Conservation (phyloP, 73 alveolate genomes). For the Paramecium sexaurelia region DNA sequence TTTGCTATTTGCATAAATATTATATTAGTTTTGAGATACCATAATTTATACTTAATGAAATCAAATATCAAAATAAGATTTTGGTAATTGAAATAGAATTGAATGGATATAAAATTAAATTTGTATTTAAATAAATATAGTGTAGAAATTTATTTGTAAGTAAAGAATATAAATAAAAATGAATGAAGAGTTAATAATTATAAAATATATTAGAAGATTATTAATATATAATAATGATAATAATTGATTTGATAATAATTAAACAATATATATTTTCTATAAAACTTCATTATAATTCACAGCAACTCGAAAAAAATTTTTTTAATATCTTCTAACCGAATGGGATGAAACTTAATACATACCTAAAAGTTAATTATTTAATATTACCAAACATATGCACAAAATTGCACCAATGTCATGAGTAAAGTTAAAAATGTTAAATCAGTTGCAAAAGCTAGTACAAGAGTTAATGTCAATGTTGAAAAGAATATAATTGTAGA, state of each 20-base stretch:
- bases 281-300: conserved; percentile 44
- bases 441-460: conserved; percentile 23
- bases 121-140: too few relatives aligned
- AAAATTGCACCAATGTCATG: conserved; percentile 4
- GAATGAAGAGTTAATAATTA: too few relatives aligned
- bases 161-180: too few relatives aligned
- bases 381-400: conserved; percentile 44
- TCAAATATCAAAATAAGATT: too few relatives aligned
- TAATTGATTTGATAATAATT: not conserved
- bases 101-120: too few relatives aligned
- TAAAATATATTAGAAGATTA: too few relatives aligned
- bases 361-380: not conserved
- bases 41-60: too few relatives aligned
- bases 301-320: conserved; percentile 30
- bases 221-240: not conserved
- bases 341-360: conserved; percentile 32
- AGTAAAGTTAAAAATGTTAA: not conserved
- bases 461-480: not conserved
- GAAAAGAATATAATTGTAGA: conserved; percentile 44
- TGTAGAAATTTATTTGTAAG: too few relatives aligned
- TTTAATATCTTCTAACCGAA: conserved; percentile 31
- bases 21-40: too few relatives aligned
- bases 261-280: conserved; percentile 10
- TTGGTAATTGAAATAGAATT: too few relatives aligned
- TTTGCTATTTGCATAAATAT: too few relatives aligned